Base-by-base conservation (phyloP, 257 asterid species). In the Nemophila menziesii region DNA sequence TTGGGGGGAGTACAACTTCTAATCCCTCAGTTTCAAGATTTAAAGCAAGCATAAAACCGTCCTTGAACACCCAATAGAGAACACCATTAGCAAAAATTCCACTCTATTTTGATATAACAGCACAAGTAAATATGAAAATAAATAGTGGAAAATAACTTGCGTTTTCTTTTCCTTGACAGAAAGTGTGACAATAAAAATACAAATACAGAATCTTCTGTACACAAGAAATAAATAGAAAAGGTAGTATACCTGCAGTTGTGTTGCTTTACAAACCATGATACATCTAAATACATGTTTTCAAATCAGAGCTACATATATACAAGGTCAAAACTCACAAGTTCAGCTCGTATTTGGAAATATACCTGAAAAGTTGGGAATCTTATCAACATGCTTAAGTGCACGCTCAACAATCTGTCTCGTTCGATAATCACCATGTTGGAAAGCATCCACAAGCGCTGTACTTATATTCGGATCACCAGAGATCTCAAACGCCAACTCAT, bases 391-490 rank as follows among this genome's bases (percentile, higher is more conserved):
- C 69, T 60, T 74, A 55, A 90, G 49, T 4, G 98, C 98, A 4
- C 70, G 82, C 75, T 90, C 98, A 0, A 94, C 98, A 13, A 81
- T 74, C 73, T 84, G 96, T 8, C 87, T 69, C 9, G 98, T 90
- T 46, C 79, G 67, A 56, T 66, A 68, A 57, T 90, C 98, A 6
- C 86, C 98, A 20, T 78, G 79, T 48, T 85, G 96, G 52, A 80
- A 90, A 54, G 96, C 80, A 55, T 90, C 96, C 7, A 90, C 96
- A 0, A 90, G 78, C 4, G 98, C 92, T 16, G 92, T 84, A 56
- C 83, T 66, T 22, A 77, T 67, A 46, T 81, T 90, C 22, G 94
- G 87, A 73, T 90, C 75, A 13, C 76, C 69, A 0, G 94, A 64
- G 11, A 90, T 67, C 27, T 68, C 79, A 37, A 18, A 57, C 5